Evolutionary conservation across 306 rosid genomes (phyloP).

Genomic region (Begonia peltatifolia): DNA sequence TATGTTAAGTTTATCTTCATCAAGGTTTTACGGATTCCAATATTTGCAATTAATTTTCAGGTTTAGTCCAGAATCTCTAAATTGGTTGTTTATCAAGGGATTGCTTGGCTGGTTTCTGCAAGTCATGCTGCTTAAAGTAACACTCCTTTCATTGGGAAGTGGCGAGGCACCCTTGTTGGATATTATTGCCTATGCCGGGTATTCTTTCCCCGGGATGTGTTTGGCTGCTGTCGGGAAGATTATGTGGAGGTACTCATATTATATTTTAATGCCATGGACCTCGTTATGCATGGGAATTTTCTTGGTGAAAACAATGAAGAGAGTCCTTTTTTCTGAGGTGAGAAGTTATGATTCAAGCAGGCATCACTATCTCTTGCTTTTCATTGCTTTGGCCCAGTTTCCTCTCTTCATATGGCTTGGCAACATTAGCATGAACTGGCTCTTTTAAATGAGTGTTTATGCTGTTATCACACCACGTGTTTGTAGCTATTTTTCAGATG

Average conservation of each 20-base stretch:
- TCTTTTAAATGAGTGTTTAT: constrained; percentile 21
- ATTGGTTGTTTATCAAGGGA: constrained; percentile 89
- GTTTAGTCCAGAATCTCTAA: constrained; percentile 90
- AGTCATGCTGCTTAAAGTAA: constrained; percentile 57
- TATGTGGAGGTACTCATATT: constrained; percentile 52
- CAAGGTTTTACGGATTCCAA: too few species aligned
- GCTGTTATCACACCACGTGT: too few species aligned
- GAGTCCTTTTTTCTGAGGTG: constrained; percentile 86
- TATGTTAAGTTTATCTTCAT: too few species aligned
- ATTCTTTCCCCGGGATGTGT: constrained; percentile 74
- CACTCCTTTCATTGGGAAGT: constrained; percentile 65
- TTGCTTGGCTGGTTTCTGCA: constrained; percentile 88
- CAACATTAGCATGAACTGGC: constrained; percentile 80
- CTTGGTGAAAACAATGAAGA: constrained; percentile 91
- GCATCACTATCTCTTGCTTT: constrained; percentile 88
- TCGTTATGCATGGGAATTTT: constrained; percentile 89
- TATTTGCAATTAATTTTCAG: constrained; percentile 21
- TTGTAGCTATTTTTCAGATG: too few species aligned
- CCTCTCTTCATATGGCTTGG: constrained; percentile 95
- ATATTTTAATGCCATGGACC: constrained; percentile 80
- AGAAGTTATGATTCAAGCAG: constrained; percentile 79
- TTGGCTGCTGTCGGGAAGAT: constrained; percentile 66
- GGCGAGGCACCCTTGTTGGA: constrained; percentile 83
- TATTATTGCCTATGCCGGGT: constrained; percentile 80
- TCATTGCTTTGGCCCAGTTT: constrained; percentile 80